A percentile compares a stretch with the other conserved stretches of the same genome.
Conservation (phyloP, 371 early-diverging fungal genomes). For the Mortierella sp. region DNA sequence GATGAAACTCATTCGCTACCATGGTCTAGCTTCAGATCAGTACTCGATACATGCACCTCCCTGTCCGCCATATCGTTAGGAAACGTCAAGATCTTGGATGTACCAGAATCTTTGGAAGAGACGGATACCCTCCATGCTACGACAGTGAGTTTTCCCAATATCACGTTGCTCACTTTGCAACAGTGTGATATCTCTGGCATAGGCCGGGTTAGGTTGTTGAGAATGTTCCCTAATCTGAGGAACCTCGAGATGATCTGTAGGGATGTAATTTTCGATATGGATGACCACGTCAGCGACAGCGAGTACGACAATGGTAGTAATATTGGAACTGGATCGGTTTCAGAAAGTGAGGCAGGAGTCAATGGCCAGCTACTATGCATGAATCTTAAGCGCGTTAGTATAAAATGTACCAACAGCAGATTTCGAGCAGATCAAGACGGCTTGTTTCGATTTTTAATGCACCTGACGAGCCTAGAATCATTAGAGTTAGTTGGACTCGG, state of each 20-base stretch:
- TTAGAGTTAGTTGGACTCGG: conserved; percentile 20
- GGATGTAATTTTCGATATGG: conserved; percentile 11
- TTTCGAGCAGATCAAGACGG: conserved; percentile 17
- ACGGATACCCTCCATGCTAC: conserved; percentile 25
- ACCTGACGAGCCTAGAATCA: conserved; percentile 1
- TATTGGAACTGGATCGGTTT: not conserved
- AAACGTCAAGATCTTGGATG: conserved; percentile 25
- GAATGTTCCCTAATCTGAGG: conserved; percentile 27
- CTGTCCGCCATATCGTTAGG: conserved; percentile 17
- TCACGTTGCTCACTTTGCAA: conserved; percentile 9
- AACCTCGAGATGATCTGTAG: conserved; percentile 15
- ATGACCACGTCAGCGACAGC: not conserved
- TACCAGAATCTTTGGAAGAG: conserved; percentile 23
- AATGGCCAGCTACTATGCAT: conserved; percentile 1
- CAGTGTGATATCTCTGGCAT: conserved; percentile 28
- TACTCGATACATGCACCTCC: conserved; percentile 13
- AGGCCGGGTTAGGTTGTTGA: conserved; percentile 20
- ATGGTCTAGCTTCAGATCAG: conserved; percentile 20
- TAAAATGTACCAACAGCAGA: conserved; percentile 17
- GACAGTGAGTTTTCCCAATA: conserved; percentile 25
- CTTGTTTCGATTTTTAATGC: conserved; percentile 11
- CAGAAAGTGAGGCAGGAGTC: not conserved
- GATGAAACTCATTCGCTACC: conserved; percentile 27
- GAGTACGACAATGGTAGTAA: not conserved
- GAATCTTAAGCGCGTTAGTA: conserved; percentile 6